Base-by-base conservation (phyloP, 2,329 filamentous ascomycete species). In the Magnaporthiopsis incrustans region DNA sequence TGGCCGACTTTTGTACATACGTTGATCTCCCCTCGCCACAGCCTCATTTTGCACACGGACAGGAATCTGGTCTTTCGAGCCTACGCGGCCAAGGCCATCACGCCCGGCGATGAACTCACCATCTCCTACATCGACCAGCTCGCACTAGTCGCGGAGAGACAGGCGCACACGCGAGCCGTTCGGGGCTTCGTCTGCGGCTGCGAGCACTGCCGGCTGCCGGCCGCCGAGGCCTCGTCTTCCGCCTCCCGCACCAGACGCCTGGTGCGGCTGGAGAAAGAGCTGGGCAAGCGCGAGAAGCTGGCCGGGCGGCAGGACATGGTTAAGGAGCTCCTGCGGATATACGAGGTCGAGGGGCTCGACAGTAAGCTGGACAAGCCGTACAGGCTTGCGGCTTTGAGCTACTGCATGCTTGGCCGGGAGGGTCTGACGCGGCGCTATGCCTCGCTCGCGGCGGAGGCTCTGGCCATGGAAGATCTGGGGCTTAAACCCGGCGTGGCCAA, bases 131-230 rank as follows among this genome's bases (percentile, higher is more conserved):
- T 76, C 63, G 73, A 76, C 64, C 64, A 70, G 11, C 68, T 70
- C 32, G 63, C 70, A 1, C 62, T 67, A 18, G 69, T 64, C 0
- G 66, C 64, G 15, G 70, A 74, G 60, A 73, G 76, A 6, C 73
- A 72, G 6, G 65, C 67, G 3, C 71, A 71, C 7, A 70, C 77
- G 15, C 59, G 61, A 1, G 67, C 67, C 5, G 30, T 38, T 18
- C 77, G 75, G 75, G 75, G 75, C 0, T 77, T 77, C 56, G 67
- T 68, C n/a, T 78, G 77, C 66, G 61, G 65, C 1, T 78, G 77
- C 63, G 25, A 67, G 3, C 70, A 73, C 11, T 78, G 76, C 68
- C 64, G 61, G 22, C 62, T 70, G n/a, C 27, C 64, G 6, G 62
- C 63, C 0, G 57, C 64, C 2, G 69, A 70, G 4, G 32, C 56